Base-by-base conservation (phyloP, 495 filamentous ascomycete genomes). In the Neohortaea acidophila region DNA sequence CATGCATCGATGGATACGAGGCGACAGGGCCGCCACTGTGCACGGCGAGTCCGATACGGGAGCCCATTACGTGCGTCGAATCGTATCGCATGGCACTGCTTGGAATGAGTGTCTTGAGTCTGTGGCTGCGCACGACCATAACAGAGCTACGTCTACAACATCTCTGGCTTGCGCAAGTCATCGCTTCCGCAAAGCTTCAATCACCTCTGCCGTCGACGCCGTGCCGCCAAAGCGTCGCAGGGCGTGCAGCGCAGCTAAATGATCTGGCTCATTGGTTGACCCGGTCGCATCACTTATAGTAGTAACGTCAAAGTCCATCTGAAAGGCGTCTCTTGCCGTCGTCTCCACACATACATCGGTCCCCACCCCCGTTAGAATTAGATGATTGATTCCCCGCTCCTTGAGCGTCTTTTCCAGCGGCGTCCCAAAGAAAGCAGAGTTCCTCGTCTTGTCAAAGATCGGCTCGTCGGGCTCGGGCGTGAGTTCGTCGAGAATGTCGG, bases 311-410 rank as follows among this genome's bases (percentile, higher is more conserved):
- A 50, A 51, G 38, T 37, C 47, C 25, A 36, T 33, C 21, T 33
- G 21, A 46, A 36, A 49, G 26, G 47, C 49, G 39, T 52, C 49
- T 42, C 49, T 39, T 33, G 41, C 49, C 28, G 49, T 52, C 28
- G 49, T 46, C 42, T 52, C 49, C 17, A 52, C 49, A 49, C 49
- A 52, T 21, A 51, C 42, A 49, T 52, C 33, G 13, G 49, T 52
- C 33, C 33, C 49, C 36, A 52, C 47, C 21, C 49, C 49, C 28
- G 49, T 52, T 2, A 46, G 7, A 30, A 52, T 47, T 33, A 52
- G 34, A 38, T 52, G 49, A 23, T 52, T 47, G 30, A 52, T 33
- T 31, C 36, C 33, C 14, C 34, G 34, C 42, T 52, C 43, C 32
- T 36, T 39, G 9, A 52, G 31, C n/a, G 22, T 38, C 21, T 50